These are phyloP conservation scores for Carex myosuroides DNA, from an alignment of 176 grass and related monocot species.

Conservation along the genomic window DNA sequence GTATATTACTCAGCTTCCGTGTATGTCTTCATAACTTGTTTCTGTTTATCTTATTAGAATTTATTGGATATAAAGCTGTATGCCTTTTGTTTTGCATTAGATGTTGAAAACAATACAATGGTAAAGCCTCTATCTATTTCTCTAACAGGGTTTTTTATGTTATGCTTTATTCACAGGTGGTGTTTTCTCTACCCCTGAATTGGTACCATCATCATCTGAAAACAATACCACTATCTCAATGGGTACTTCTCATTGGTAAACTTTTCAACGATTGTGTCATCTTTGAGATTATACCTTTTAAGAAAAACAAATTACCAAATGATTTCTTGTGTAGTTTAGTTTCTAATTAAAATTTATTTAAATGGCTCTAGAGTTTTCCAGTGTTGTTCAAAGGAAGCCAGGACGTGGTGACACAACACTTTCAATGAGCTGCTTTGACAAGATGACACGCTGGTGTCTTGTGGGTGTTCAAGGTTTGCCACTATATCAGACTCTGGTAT, in stretches of 20 bases:
- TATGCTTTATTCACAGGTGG: background rate
- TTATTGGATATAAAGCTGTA: background rate
- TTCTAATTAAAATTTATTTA: background rate
- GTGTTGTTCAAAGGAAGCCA: slow-evolving; percentile 66
- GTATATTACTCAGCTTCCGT: slow-evolving; percentile 68
- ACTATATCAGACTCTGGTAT: background rate
- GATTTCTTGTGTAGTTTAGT: background rate
- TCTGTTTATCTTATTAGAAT: background rate
- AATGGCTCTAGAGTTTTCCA: slow-evolving; percentile 19
- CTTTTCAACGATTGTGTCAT: background rate
- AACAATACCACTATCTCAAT: background rate
- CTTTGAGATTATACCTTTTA: background rate
- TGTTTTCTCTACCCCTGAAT: slow-evolving; percentile 2
- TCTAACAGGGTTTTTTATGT: background rate
- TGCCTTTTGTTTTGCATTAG: background rate
- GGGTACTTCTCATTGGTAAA: slow-evolving; percentile 18
- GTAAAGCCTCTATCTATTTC: background rate
- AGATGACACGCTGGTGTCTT: slow-evolving; percentile 71
- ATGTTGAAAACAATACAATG: background rate
- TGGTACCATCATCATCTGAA: background rate
- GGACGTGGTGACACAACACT: slow-evolving; percentile 70
- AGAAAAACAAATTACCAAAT: background rate
- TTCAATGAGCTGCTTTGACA: slow-evolving; percentile 86
- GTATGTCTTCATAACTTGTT: slow-evolving; percentile 14
- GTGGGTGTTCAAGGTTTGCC: slow-evolving; percentile 72